Percentiles rank a stretch among this genome's conserved stretches.
phyloP scores from a whole-genome alignment of 331 rosid genomes.

The Quercus lobata region DNA sequence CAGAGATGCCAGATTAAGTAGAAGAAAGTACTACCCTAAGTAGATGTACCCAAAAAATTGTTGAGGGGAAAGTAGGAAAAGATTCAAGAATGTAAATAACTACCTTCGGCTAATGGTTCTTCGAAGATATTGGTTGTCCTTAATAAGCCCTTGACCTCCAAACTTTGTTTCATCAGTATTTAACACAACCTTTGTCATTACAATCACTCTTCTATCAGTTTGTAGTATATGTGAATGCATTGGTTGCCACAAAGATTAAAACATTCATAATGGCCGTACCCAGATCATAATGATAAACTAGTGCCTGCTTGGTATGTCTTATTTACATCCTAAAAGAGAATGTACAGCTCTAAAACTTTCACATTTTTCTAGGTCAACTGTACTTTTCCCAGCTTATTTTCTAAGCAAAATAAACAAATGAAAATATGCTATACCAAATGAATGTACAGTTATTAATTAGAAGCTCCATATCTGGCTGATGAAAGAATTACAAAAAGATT shows the following conservation, averaged over 20 bases:
- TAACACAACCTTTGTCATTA: constrained; percentile 55
- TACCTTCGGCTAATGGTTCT: constrained; percentile 74
- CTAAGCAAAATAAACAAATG: no score
- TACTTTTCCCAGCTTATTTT: no score
- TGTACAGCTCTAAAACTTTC: no score
- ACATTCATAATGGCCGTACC: background rate
- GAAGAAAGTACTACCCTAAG: background rate
- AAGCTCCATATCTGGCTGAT: background rate
- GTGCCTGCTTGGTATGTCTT: no score
- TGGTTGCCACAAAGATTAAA: constrained; percentile 10
- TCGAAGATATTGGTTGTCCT: constrained; percentile 54
- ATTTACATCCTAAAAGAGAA: no score
- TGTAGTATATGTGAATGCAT: background rate
- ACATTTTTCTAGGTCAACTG: no score
- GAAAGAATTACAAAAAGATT: background rate
- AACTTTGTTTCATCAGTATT: constrained; percentile 76
- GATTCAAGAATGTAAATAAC: constrained; percentile 1
- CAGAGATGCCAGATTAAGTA: constrained; percentile 3
- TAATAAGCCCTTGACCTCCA: constrained; percentile 77
- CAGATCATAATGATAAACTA: background rate
- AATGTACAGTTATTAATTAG: background rate
- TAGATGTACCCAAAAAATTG: background rate
- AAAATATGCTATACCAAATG: no score
- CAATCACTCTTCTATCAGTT: constrained; percentile 6
- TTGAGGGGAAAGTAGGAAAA: background rate